These are phyloP conservation scores for Irpex rosettiformis DNA, from an alignment of 1,284 basidiomycete species.

Conservation along the genomic window DNA sequence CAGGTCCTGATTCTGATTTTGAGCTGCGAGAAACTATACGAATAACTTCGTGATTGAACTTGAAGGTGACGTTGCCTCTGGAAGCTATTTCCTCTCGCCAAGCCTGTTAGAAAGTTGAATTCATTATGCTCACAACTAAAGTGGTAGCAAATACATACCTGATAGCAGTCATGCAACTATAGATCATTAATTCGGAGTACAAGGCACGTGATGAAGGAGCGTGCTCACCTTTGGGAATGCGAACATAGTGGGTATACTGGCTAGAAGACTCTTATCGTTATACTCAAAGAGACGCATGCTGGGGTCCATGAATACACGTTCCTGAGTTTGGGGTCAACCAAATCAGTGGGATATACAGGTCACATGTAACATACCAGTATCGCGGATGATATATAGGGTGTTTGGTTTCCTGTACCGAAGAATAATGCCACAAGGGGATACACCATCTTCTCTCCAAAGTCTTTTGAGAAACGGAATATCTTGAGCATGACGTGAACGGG, in stretches of 20 bases:
- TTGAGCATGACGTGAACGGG: conserved; percentile 56
- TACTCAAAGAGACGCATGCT: conserved; percentile 47
- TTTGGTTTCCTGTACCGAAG: conserved; percentile 61
- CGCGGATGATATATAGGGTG: conserved; percentile 53
- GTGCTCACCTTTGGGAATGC: conserved; percentile 32
- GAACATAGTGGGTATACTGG: conserved; percentile 31
- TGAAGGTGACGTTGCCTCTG: conserved; percentile 40
- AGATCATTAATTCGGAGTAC: conserved; percentile 8
- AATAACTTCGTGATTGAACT: conserved; percentile 40
- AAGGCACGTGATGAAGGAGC: conserved; percentile 4
- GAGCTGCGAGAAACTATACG: conserved; percentile 30
- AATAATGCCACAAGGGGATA: conserved; percentile 57
- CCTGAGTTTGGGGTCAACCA: conserved; percentile 21
- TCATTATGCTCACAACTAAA: not conserved
- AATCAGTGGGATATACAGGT: not conserved
- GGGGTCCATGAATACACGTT: conserved; percentile 55
- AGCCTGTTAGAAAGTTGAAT: conserved; percentile 35
- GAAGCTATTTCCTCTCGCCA: conserved; percentile 43
- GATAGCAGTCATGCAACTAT: conserved; percentile 34
- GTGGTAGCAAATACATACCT: not conserved
- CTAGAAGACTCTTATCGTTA: conserved; percentile 28
- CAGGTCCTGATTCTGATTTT: conserved; percentile 18
- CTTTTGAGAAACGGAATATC: conserved; percentile 55
- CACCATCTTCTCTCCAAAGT: conserved; percentile 55
- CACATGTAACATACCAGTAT: conserved; percentile 34